phyloP scores from a whole-genome alignment of 768 basidiomycete species.

The Chalciporus sphaerocephalus region DNA sequence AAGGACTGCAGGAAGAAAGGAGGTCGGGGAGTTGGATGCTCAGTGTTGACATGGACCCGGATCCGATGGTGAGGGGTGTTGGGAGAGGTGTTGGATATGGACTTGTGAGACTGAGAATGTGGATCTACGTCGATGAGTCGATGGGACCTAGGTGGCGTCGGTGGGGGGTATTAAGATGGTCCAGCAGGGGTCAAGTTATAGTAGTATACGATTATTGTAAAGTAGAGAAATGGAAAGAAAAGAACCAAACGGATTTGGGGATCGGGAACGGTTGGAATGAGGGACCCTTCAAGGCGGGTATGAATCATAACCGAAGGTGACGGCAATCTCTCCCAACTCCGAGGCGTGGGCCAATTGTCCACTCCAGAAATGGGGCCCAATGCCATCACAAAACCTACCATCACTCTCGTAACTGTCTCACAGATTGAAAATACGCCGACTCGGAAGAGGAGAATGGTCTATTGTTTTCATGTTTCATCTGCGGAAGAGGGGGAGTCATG shows the following conservation, averaged over 20 bases:
- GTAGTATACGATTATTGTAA: background rate
- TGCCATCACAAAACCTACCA: no score
- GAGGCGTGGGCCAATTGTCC: slow-evolving; percentile 11
- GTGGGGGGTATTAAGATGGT: no score
- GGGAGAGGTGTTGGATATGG: background rate
- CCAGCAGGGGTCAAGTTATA: no score
- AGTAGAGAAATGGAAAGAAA: slow-evolving; percentile 9
- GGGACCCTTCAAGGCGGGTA: no score
- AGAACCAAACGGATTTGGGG: background rate
- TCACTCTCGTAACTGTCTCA: background rate
- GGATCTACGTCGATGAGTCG: no score
- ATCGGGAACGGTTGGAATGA: background rate
- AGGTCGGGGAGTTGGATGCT: slow-evolving; percentile 33
- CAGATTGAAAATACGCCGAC: background rate
- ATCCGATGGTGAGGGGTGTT: background rate
- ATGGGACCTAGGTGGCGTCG: no score
- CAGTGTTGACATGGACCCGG: slow-evolving; percentile 9
- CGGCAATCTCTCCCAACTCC: slow-evolving; percentile 19
- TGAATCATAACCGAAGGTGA: no score
- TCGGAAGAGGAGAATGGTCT: background rate
- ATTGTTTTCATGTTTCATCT: background rate
- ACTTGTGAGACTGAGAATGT: background rate
- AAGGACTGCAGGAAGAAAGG: slow-evolving; percentile 19
- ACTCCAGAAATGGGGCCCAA: no score
- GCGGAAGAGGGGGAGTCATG: background rate